phyloP scores from a whole-genome alignment of 768 basidiomycete genomes.

The Neoboletus brunneissimus region DNA sequence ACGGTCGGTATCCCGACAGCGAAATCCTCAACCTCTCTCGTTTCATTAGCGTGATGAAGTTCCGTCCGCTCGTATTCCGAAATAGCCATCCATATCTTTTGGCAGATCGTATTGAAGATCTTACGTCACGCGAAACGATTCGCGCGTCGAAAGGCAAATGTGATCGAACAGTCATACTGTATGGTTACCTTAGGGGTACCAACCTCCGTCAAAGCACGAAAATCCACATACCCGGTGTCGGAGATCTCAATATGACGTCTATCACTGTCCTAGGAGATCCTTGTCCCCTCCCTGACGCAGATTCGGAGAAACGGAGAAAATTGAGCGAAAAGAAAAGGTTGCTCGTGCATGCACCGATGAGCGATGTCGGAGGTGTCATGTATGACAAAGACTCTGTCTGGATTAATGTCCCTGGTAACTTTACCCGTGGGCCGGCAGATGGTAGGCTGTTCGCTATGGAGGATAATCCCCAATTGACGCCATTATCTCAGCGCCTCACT shows the following conservation, averaged over 20 bases:
- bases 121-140: slow-evolving; percentile 84
- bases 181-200: slow-evolving; percentile 92
- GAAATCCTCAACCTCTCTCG: slow-evolving; percentile 96
- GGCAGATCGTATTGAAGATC: slow-evolving; percentile 91
- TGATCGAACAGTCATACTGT: slow-evolving; percentile 90
- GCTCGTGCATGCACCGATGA: slow-evolving; percentile 96
- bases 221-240: slow-evolving; percentile 93
- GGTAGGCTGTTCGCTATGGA: slow-evolving; percentile 38
- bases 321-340: slow-evolving; percentile 94
- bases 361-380: slow-evolving; percentile 92
- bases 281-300: slow-evolving; percentile 88
- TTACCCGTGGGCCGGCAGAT: slow-evolving; percentile 72
- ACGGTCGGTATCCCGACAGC: slow-evolving; percentile 94
- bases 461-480: not conserved
- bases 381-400: slow-evolving; percentile 99
- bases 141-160: slow-evolving; percentile 80
- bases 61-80: slow-evolving; percentile 93
- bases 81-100: slow-evolving; percentile 95
- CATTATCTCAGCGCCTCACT: slow-evolving; percentile 50
- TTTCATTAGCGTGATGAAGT: slow-evolving; percentile 98
- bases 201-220: slow-evolving; percentile 72
- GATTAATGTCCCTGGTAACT: slow-evolving; percentile 95
- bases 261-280: slow-evolving; percentile 85
- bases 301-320: slow-evolving; percentile 88
- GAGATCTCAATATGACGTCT: slow-evolving; percentile 76